A percentile compares a stretch with the other conserved stretches of the same genome.
Evolutionary conservation across 768 basidiomycete species (phyloP).

Genomic region (Heimioporus sp.): DNA sequence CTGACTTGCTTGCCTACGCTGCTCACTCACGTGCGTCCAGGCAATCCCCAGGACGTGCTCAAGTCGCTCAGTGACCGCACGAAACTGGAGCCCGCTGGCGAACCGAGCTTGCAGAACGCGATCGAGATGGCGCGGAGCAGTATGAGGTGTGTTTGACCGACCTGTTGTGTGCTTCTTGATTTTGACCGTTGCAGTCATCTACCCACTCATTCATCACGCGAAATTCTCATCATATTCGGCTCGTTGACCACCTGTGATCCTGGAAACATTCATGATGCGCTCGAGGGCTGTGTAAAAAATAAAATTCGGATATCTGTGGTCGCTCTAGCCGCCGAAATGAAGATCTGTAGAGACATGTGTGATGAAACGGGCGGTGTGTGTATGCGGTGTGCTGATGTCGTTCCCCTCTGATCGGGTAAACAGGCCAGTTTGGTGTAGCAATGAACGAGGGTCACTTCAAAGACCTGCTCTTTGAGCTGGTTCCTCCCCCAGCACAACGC

Average conservation of each 20-base stretch:
- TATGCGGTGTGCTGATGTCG: neutral
- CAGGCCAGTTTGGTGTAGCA: constrained; percentile 92
- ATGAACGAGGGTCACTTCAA: constrained; percentile 97
- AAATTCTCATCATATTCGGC: constrained; percentile 92
- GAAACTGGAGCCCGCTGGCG: constrained; percentile 86
- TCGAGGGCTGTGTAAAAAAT: constrained; percentile 79
- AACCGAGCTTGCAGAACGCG: constrained; percentile 95
- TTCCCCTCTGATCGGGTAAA: constrained; percentile 15
- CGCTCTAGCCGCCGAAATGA: constrained; percentile 96
- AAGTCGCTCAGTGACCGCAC: constrained; percentile 81
- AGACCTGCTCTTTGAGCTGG: constrained; percentile 91
- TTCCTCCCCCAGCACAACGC: constrained; percentile 89
- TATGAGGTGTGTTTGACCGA: constrained; percentile 65
- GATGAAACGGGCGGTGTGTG: constrained; percentile 84
- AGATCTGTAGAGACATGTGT: constrained; percentile 89
- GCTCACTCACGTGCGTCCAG: constrained; percentile 37
- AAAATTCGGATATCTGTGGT: constrained; percentile 92
- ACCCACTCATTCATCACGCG: constrained; percentile 95
- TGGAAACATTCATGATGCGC: constrained; percentile 91
- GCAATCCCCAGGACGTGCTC: constrained; percentile 96
- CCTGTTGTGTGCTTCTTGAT: neutral
- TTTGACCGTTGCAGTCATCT: constrained; percentile 64
- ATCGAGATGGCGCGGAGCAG: constrained; percentile 95
- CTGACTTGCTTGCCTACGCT: neutral
- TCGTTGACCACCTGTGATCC: constrained; percentile 97